Evolutionary conservation across 2,329 filamentous ascomycete genomes (phyloP).

Genomic region (Aureobasidium melanogenum): DNA sequence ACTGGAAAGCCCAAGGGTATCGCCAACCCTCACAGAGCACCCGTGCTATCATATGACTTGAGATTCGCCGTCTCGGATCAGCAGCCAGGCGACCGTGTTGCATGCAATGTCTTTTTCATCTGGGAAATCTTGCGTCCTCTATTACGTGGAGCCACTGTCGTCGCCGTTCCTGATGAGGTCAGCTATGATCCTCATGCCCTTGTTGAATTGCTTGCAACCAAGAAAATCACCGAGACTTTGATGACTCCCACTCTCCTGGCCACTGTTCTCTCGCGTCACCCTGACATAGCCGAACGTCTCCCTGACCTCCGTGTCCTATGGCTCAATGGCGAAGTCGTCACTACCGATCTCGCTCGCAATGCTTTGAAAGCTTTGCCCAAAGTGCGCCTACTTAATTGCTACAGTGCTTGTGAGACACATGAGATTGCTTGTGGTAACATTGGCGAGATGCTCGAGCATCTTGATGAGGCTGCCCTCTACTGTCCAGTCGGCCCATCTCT

Average conservation of each 20-base stretch:
- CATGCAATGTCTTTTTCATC: constrained; percentile 83
- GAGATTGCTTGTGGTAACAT: constrained; percentile 73
- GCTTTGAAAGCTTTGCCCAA: constrained; percentile 60
- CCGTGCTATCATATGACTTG: constrained; percentile 65
- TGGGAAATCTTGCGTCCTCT: constrained; percentile 77
- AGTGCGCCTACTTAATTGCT: constrained; percentile 65
- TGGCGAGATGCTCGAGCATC: constrained; percentile 49
- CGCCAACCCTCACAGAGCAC: constrained; percentile 66
- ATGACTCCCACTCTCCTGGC: constrained; percentile 76
- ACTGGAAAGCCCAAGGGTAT: constrained; percentile 77
- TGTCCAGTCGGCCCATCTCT: constrained; percentile 67
- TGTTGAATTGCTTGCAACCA: constrained; percentile 58
- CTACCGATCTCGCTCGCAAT: constrained; percentile 63
- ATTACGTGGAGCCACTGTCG: constrained; percentile 65
- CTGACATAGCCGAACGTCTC: constrained; percentile 54
- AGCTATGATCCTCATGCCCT: constrained; percentile 71
- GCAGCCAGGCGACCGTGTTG: constrained; percentile 63
- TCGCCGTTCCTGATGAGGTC: constrained; percentile 64
- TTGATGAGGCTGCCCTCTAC: constrained; percentile 52
- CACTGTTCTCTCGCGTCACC: constrained; percentile 61
- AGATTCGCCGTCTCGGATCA: constrained; percentile 63
- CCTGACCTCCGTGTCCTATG: constrained; percentile 62
- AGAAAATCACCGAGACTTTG: constrained; percentile 66
- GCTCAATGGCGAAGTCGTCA: constrained; percentile 78
- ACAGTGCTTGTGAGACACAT: constrained; percentile 75